Percentiles rank a stretch among this genome's conserved stretches.
phyloP scores from a whole-genome alignment of 2,329 filamentous ascomycete species.

The Nothophaeocryptopus gaeumannii region DNA sequence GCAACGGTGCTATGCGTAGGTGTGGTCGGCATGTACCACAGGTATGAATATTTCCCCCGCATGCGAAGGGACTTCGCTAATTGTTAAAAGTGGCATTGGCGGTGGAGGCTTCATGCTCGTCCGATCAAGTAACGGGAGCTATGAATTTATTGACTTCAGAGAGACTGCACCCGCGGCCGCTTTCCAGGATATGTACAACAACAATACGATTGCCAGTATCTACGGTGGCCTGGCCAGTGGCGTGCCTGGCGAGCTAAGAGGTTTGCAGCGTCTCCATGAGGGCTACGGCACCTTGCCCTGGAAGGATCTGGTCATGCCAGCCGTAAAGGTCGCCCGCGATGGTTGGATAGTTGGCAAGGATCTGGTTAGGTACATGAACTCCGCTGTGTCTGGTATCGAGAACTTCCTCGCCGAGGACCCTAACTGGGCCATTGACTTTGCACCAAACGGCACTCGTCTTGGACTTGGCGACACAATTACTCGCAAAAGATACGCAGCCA shows the following conservation, averaged over 20 bases:
- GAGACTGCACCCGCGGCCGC: slow-evolving; percentile 83
- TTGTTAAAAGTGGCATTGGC: slow-evolving; percentile 62
- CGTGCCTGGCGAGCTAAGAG: slow-evolving; percentile 72
- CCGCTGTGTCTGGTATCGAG: slow-evolving; percentile 46
- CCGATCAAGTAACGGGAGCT: slow-evolving; percentile 61
- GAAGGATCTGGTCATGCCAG: slow-evolving; percentile 67
- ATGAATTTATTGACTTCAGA: slow-evolving; percentile 85
- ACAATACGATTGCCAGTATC: slow-evolving; percentile 65
- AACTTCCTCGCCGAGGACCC: slow-evolving; percentile 74
- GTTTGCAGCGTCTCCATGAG: slow-evolving; percentile 73
- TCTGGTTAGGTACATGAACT: slow-evolving; percentile 68
- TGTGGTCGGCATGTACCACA: slow-evolving; percentile 48
- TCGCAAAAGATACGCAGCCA: slow-evolving; percentile 74
- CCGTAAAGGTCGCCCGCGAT: slow-evolving; percentile 68
- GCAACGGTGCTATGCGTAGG: slow-evolving; percentile 49
- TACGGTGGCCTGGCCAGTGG: slow-evolving; percentile 48
- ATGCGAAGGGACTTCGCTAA: slow-evolving; percentile 13
- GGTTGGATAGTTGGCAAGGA: slow-evolving; percentile 75
- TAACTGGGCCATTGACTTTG: slow-evolving; percentile 84
- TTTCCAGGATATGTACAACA: slow-evolving; percentile 78
- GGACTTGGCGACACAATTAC: slow-evolving; percentile 74
- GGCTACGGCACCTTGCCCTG: slow-evolving; percentile 60
- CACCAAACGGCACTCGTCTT: slow-evolving; percentile 72
- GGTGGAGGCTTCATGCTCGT: slow-evolving; percentile 71
- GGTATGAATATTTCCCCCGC: slow-evolving; percentile 18